phyloP scores from a whole-genome alignment of 2,329 filamentous ascomycete genomes.

The Fusarium bulbicola region DNA sequence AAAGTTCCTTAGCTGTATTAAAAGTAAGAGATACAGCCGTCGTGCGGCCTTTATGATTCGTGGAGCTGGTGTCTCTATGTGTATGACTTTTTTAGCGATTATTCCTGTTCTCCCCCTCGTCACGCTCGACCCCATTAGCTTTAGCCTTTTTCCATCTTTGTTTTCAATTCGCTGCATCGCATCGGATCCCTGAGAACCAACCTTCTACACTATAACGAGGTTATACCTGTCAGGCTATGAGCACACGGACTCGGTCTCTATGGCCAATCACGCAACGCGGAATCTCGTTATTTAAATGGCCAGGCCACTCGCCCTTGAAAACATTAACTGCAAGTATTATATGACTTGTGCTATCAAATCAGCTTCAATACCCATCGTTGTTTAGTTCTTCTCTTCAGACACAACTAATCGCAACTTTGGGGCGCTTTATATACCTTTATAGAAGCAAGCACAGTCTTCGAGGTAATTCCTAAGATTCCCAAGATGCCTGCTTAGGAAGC shows the following conservation, averaged over 20 bases:
- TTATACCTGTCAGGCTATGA: neutral
- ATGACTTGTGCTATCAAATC: too few species aligned
- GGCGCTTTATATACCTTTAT: neutral
- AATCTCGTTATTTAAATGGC: accelerated
- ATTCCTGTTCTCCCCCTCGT: neutral
- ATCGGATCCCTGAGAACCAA: too few species aligned
- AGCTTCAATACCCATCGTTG: neutral
- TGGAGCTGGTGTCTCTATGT: neutral
- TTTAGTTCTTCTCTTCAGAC: neutral
- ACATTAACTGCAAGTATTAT: neutral
- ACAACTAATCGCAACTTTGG: accelerated
- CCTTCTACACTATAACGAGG: too few species aligned
- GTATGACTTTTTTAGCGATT: neutral
- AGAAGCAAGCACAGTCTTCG: neutral
- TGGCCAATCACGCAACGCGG: neutral
- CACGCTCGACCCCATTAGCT: accelerated
- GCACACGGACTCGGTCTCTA: too few species aligned
- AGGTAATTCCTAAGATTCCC: accelerated
- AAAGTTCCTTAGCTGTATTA: neutral
- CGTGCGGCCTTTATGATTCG: neutral
- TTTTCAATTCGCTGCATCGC: too few species aligned
- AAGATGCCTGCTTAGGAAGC: accelerated
- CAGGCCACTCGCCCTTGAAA: neutral
- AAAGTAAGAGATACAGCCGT: neutral
- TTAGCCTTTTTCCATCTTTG: neutral